Base-by-base conservation (phyloP, 1,139 yeast genomes). In the Wickerhamomyces sp. region DNA sequence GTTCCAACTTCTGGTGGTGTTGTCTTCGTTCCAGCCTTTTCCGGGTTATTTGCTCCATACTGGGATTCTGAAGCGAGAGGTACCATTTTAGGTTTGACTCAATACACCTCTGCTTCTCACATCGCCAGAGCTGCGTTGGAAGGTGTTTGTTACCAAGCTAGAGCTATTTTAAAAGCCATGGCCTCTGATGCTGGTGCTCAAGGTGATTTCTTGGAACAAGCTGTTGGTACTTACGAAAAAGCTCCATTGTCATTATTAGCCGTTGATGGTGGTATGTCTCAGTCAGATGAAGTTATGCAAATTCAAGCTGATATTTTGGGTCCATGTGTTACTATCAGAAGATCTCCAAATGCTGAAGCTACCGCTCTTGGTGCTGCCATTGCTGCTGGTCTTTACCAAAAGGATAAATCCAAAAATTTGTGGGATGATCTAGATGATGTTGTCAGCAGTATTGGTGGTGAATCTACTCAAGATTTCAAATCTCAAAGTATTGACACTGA, bases 351-450 rank as follows among this genome's bases (percentile, higher is more conserved):
- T 58, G 67, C 87, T 23, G 97, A 89, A 62, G 88, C 96, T 57
- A 89, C 97, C 5, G 96, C 97, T 1, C 70, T 89, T 44, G 97
- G 97, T 19, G 95, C 96, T 11, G 96, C 96, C 11, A 85, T 89
- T 51, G 96, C 96, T 16, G 95, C 97, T 3, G 96, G 96, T 11
- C 66, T 88, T 51, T 80, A 89, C 2, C 66, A 68, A 42, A 62
- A 73, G 48, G 68, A 73, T 41, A 51, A 54, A 4, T 75, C 65
- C 32, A 66, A 71, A 25, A 76, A 83, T 40, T 59, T 87, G 33
- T 89, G 96, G 96, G 71, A 68, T 42, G 74, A 78, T 49, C 65
- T 87, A 41, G 82, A 76, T 41, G 95, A 87, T 45, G 84, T 72
- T 33, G 53, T 55, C 28, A 52, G 52, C 19, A 55, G 48, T 22